Evolutionary conservation across 2,329 filamentous ascomycete species (phyloP), one percentile per base, ranked within the genome.

Genomic region (Ophiostoma sp.): DNA sequence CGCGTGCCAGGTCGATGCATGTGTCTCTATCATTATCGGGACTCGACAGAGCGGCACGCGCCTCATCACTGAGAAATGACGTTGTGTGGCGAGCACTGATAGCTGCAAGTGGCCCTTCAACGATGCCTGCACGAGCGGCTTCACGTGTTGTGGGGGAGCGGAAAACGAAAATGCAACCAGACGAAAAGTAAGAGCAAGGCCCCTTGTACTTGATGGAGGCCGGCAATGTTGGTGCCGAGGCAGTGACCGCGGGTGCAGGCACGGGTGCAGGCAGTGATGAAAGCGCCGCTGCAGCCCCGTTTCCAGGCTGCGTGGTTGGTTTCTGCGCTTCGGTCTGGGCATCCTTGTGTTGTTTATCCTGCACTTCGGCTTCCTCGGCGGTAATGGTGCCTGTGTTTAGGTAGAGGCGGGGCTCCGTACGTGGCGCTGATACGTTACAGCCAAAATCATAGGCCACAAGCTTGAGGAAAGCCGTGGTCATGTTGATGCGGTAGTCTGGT

Each of bases 401-500:
- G 65, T 88, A 83, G 27, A 90, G 79, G 2, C 87, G 83, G 11
- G 87, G 87, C 74, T 90, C 87, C 33, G 81, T 80, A 57, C 87
- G 83, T 20, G 87, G 80, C 35, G 83, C 80, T 2, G 82, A 80
- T 67, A 88, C 84, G 73, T 85, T 89, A 77, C 87, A 89, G 68
- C 86, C 85, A 77, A 89, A 90, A 73, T 89, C 87, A 75, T 89
- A 90, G 23, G 86, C 83, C 20, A 90, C 83, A 4, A 90, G 82
- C 76, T 89, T 89, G 70, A 89, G 77, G 70, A 89, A 89, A 48
- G 87, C 83, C 2, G 83, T 81, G 15, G 87, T 74, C n/a, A 89
- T 79, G 69, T 82, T 82, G 69, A 87, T 83, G 39, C 87, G 84
- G 74, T 82, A 84, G 67, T 89, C 86, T 7, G 83, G 76, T 0